phyloP scores from a whole-genome alignment of 148 eudicot genomes.

The Camellia lanceoleosa region DNA sequence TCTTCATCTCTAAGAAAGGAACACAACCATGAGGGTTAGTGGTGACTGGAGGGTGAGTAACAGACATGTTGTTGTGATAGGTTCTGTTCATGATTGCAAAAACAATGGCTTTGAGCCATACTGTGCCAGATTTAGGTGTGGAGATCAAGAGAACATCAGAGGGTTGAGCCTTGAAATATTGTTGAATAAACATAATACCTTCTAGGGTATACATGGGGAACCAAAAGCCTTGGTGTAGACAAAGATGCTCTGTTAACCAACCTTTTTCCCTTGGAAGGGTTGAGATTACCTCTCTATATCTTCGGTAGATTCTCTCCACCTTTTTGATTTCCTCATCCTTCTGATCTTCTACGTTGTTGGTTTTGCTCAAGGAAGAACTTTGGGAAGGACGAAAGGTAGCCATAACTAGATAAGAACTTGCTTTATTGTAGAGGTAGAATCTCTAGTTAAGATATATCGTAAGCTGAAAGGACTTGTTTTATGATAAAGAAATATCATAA shows the following conservation, averaged over 20 bases:
- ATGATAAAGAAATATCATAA: too few relatives aligned
- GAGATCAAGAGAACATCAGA: constrained; percentile 7
- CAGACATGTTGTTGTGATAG: too few relatives aligned
- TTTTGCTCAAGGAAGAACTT: too few relatives aligned
- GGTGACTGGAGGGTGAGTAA: too few relatives aligned
- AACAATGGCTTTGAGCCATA: constrained; percentile 20
- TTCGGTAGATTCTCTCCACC: neutral
- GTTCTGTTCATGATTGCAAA: constrained; percentile 13
- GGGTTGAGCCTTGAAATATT: neutral
- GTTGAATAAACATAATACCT: constrained; percentile 3
- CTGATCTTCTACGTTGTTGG: neutral
- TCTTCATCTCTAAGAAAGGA: neutral
- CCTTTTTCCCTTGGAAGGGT: neutral
- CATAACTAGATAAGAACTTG: neutral
- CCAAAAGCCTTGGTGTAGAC: constrained; percentile 17
- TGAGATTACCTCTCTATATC: neutral
- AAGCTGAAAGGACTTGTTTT: too few relatives aligned
- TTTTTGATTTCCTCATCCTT: neutral
- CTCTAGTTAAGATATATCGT: too few relatives aligned
- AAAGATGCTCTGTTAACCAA: neutral
- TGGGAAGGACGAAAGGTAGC: neutral
- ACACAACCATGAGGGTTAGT: neutral
- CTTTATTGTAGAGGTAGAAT: too few relatives aligned
- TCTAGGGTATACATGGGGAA: neutral
- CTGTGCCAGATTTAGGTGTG: constrained; percentile 6